These are phyloP conservation scores for Tylopilus sp. DNA, from an alignment of 768 basidiomycete genomes.

Conservation along the genomic window DNA sequence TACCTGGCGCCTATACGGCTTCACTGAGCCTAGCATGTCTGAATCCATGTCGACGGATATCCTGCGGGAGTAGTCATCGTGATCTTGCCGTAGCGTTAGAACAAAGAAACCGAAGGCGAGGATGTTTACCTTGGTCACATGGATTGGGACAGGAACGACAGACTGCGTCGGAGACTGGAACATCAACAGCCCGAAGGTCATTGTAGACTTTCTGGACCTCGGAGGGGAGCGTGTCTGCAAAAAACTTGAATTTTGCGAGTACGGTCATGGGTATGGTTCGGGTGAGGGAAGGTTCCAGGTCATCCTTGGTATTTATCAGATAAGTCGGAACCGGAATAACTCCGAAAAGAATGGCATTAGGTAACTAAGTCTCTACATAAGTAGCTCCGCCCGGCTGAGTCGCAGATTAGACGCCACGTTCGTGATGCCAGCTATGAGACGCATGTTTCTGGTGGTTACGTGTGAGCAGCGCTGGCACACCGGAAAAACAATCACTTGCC, in stretches of 20 bases:
- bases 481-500: not conserved
- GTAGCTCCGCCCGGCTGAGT: too few species aligned
- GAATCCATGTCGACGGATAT: slow-evolving; percentile 79
- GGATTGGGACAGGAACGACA: slow-evolving; percentile 76
- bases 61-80: slow-evolving; percentile 68
- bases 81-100: slow-evolving; percentile 42
- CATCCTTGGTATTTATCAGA: slow-evolving; percentile 7
- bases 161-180: slow-evolving; percentile 65
- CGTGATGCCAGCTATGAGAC: not conserved
- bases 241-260: slow-evolving; percentile 25
- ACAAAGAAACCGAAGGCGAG: slow-evolving; percentile 25
- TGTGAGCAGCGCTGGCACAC: slow-evolving; percentile 1
- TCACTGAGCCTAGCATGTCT: slow-evolving; percentile 81
- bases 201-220: slow-evolving; percentile 41
- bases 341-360: not conserved
- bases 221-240: slow-evolving; percentile 19
- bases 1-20: slow-evolving; percentile 82
- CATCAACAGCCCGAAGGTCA: slow-evolving; percentile 51
- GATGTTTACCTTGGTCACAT: slow-evolving; percentile 60
- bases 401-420: too few species aligned
- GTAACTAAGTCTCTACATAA: not conserved
- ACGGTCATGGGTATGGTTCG: slow-evolving; percentile 17
- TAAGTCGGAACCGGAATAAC: not conserved
- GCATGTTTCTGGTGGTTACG: too few species aligned
- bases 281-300: not conserved